Percentiles rank a stretch among this genome's conserved stretches.
phyloP scores from a whole-genome alignment of 208 protist genomes.

The Leishmania gerbilli region DNA sequence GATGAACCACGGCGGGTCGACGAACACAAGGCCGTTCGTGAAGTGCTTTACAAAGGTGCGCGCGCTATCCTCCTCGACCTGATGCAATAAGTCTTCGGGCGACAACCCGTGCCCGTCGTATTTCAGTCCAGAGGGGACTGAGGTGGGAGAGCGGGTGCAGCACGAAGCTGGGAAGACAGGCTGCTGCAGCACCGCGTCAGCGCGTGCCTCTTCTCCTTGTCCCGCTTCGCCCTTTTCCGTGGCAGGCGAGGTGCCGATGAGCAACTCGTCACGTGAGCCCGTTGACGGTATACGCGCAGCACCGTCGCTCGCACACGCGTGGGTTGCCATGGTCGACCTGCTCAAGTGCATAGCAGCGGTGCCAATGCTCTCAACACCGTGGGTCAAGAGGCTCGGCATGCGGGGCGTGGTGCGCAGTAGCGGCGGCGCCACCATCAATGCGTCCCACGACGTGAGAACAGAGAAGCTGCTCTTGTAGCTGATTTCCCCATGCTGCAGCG shows the following conservation, averaged over 20 bases:
- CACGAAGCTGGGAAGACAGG: neutral
- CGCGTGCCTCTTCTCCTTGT: neutral
- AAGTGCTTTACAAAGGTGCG: constrained; percentile 28
- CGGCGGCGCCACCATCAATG: constrained; percentile 22
- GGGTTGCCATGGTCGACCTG: neutral
- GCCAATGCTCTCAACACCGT: neutral
- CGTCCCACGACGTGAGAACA: constrained; percentile 21
- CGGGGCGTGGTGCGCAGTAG: constrained; percentile 4
- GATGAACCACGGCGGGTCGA: constrained; percentile 76
- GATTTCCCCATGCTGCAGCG: constrained; percentile 13
- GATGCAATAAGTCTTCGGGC: neutral
- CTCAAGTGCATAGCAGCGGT: neutral
- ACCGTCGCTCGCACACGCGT: neutral
- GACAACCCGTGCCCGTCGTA: neutral
- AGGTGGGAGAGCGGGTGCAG: neutral
- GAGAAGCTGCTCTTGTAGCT: constrained; percentile 19
- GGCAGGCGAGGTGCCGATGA: neutral
- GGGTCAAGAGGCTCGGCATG: neutral
- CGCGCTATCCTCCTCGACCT: constrained; percentile 8
- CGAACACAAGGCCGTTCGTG: constrained; percentile 44
- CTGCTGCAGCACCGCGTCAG: neutral
- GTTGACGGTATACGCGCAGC: neutral
- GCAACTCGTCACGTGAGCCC: neutral
- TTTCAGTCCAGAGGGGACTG: neutral
- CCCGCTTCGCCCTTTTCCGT: neutral